Evolutionary conservation across 106 monocot genomes (phyloP), one percentile per base, ranked within the genome.

Genomic region (Allium fistulosum): DNA sequence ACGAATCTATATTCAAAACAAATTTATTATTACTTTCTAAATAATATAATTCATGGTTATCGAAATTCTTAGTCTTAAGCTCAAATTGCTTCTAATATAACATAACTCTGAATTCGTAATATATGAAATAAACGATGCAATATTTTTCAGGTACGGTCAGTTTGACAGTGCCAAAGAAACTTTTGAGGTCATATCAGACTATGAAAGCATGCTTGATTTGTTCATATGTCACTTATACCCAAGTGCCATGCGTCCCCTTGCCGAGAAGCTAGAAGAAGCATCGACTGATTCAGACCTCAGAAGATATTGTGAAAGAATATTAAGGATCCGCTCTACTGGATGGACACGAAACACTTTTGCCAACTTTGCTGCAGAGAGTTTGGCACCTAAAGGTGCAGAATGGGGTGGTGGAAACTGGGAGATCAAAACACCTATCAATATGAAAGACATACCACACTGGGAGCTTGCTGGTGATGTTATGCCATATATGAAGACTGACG

Each of bases 341-440:
- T 99, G 97, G 97, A 87, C 89, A 51, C 97, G 92, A 55, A 92
- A 92, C 67, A 89, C 90, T 46, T 99, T 99, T 80, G 84, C 92
- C 47, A 99, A 99, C 71, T 99, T 99, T 70, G 92, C 92, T 53
- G 97, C 97, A 26, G 97, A 99, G 68, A 99, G 97, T 67, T 89
- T 99, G 97, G 92, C 87, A 0, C 97, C 97, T 72, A 99, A 99
- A 75, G 92, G 97, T 6, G 77, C 89, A 61, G 97, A 99, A 78
- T 99, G 97, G 97, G 97, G 91, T 50, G 97, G 97, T 59, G 97
- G 97, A 53, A 99, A 99, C 78, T 99, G 97, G 97, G 92, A 87
- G n/a, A 87, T 99, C 57, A 99, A 85, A 68, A 99, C 97, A 63
- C 92, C 89, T 46, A 76, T 63, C 26, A 82, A 63, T 70, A 75